These are phyloP conservation scores for Penicillium paneum DNA, from an alignment of 2,329 filamentous ascomycete genomes.

Conservation along the genomic window DNA sequence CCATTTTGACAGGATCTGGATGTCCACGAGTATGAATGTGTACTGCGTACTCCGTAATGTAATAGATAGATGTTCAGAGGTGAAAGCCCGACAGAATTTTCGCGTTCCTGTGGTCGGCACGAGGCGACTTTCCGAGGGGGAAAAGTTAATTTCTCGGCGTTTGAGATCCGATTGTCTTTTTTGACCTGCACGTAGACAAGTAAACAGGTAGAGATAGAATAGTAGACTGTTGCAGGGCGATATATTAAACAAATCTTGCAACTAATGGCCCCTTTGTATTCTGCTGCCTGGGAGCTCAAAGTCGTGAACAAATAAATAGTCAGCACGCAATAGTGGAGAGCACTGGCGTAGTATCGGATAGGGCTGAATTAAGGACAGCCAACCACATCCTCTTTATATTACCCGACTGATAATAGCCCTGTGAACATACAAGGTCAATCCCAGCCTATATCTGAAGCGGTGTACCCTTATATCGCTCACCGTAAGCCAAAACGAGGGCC, in stretches of 20 bases:
- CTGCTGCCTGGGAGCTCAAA: slow-evolving; percentile 2
- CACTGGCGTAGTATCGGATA: neutral
- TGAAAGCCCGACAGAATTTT: neutral
- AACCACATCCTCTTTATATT: neutral
- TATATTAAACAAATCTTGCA: neutral
- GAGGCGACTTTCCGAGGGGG: slow-evolving; percentile 4
- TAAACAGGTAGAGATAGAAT: too few relatives aligned
- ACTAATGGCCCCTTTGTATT: neutral
- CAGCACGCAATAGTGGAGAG: slow-evolving; percentile 6
- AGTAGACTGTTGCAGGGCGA: neutral
- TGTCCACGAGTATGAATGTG: neutral
- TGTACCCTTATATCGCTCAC: too few relatives aligned
- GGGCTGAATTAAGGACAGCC: slow-evolving; percentile 8
- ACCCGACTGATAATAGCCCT: neutral
- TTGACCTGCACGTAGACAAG: neutral
- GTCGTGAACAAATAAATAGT: too few relatives aligned
- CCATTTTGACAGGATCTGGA: slow-evolving; percentile 11
- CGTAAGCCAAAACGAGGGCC: too few relatives aligned
- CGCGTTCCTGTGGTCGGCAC: neutral
- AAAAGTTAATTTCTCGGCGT: neutral
- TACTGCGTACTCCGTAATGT: neutral
- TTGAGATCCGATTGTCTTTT: neutral
- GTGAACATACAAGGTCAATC: too few relatives aligned
- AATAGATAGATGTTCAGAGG: neutral
- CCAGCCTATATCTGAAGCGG: too few relatives aligned